A percentile compares a stretch with the other conserved stretches of the same genome.
phyloP scores from a whole-genome alignment of 2,329 filamentous ascomycete genomes.

The Nothomitra cinnamomea region DNA sequence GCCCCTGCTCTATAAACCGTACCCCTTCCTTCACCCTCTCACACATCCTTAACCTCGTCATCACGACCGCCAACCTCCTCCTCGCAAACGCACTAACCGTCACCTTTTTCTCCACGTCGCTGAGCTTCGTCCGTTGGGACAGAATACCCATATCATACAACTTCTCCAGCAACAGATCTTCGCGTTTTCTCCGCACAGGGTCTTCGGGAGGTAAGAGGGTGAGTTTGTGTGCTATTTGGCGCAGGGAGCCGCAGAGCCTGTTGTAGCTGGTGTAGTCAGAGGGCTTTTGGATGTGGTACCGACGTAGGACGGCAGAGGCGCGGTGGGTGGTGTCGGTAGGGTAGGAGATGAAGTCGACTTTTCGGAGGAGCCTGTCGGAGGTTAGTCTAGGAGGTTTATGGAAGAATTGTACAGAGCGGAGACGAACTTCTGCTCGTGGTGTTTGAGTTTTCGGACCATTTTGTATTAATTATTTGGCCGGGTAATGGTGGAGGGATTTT shows the following conservation, averaged over 20 bases:
- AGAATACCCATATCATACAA: conserved; percentile 85
- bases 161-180: conserved; percentile 77
- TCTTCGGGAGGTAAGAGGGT: conserved; percentile 66
- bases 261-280: conserved; percentile 63
- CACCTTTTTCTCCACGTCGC: conserved; percentile 64
- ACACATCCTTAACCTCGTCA: conserved; percentile 82
- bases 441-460: conserved; percentile 93
- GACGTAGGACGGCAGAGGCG: conserved; percentile 59
- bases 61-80: conserved; percentile 69
- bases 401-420: neutral
- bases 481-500: too few relatives aligned
- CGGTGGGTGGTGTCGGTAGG: conserved; percentile 78
- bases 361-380: conserved; percentile 44
- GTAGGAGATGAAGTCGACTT: conserved; percentile 90
- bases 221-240: conserved; percentile 78
- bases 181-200: conserved; percentile 63
- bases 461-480: conserved; percentile 14
- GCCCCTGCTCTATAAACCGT: conserved; percentile 84
- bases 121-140: conserved; percentile 47
- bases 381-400: neutral
- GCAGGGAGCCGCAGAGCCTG: conserved; percentile 58
- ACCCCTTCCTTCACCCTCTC: conserved; percentile 67
- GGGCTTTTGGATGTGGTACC: conserved; percentile 83
- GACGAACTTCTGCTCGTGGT: conserved; percentile 69
- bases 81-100: conserved; percentile 83